A percentile compares a stretch with the other conserved stretches of the same genome.
Conservation (phyloP, 2,329 filamentous ascomycete genomes). For the Xylariaceae sp. region DNA sequence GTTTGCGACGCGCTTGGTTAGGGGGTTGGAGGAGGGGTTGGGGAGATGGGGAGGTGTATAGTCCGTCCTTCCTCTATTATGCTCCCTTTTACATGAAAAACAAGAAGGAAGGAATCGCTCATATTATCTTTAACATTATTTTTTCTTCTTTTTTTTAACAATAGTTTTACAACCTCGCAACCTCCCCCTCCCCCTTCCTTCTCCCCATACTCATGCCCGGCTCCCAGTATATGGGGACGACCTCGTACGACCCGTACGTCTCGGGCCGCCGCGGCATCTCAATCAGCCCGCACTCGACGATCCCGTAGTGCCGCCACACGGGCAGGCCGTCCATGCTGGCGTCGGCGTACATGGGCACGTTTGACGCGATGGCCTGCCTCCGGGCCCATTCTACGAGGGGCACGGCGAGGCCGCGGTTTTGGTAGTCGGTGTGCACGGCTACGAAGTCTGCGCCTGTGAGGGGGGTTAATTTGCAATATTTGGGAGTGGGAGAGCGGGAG, state of each 20-base stretch:
- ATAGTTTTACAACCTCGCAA: too few species aligned
- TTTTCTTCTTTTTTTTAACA: too few species aligned
- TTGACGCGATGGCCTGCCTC: constrained; percentile 5
- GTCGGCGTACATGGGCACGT: constrained; percentile 11
- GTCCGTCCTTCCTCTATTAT: too few species aligned
- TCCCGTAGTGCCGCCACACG: constrained; percentile 12
- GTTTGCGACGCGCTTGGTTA: constrained; percentile 28
- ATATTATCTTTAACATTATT: too few species aligned
- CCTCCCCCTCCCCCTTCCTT: too few species aligned
- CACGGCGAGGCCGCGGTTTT: constrained; percentile 7
- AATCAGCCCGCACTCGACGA: background rate
- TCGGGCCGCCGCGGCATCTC: background rate
- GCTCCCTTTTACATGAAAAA: too few species aligned
- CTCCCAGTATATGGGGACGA: constrained; percentile 1
- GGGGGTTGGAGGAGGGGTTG: constrained; percentile 22
- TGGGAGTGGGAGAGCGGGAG: background rate
- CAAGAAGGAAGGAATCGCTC: too few species aligned
- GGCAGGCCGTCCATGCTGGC: constrained; percentile 12
- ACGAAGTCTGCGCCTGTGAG: constrained; percentile 12
- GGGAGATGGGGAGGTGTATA: constrained; percentile 8
- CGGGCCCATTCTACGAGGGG: constrained; percentile 8
- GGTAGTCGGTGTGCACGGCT: constrained; percentile 10
- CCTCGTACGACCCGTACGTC: constrained; percentile 1
- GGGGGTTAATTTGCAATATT: background rate
- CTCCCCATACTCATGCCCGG: too few species aligned